Conservation (phyloP, 306 rosid genomes). For the Lithocarpus polystachyus region DNA sequence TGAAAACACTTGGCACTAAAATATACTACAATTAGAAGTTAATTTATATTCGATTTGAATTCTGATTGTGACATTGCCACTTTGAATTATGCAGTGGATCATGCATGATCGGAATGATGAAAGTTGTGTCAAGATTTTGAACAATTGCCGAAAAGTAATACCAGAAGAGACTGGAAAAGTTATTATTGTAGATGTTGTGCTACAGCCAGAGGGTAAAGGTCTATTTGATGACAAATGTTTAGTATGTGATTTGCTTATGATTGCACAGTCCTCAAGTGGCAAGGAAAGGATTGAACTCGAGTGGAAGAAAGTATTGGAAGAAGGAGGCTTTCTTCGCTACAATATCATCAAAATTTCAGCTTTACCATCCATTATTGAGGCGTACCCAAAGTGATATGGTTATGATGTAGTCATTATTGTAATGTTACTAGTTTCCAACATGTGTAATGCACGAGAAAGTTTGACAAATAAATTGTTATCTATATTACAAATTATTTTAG, state of each 20-base stretch:
- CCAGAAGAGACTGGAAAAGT: slow-evolving; percentile 42
- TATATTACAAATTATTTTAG: no score
- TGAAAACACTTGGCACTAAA: no score
- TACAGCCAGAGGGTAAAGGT: slow-evolving; percentile 38
- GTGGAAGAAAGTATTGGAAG: slow-evolving; percentile 48
- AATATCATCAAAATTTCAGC: slow-evolving; percentile 54
- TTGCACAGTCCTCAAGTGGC: slow-evolving; percentile 14
- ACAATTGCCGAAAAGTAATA: slow-evolving; percentile 8
- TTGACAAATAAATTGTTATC: no score
- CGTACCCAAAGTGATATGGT: slow-evolving; percentile 10
- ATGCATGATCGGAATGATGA: neutral
- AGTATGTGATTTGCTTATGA: slow-evolving; percentile 51
- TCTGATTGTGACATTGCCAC: no score
- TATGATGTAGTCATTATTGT: neutral
- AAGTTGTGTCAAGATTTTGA: neutral
- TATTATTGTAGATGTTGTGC: slow-evolving; percentile 47
- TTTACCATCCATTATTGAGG: slow-evolving; percentile 37
- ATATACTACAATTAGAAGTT: no score
- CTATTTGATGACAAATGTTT: slow-evolving; percentile 38
- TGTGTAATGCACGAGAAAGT: no score
- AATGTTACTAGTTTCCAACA: no score
- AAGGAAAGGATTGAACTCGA: slow-evolving; percentile 56
- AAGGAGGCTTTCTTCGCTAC: slow-evolving; percentile 53
- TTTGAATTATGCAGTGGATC: slow-evolving; percentile 5
- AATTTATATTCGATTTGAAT: no score